These are phyloP conservation scores for Yamadazyma atmosphaerica DNA, from an alignment of 1,139 yeast species.

Conservation along the genomic window DNA sequence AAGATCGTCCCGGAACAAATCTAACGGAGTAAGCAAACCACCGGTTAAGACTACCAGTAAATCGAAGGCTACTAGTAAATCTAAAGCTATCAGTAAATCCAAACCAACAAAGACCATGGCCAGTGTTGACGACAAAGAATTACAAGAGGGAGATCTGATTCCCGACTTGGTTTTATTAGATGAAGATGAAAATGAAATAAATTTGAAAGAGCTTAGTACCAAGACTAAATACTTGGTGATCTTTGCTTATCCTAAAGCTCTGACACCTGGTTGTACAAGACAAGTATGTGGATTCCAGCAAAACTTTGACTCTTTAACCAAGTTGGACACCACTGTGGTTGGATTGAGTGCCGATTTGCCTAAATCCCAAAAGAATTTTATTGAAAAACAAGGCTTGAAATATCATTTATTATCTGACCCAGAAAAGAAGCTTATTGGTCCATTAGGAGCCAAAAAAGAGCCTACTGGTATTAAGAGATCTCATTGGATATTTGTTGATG, in stretches of 20 bases:
- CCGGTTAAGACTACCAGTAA: neutral
- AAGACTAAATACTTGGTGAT: conserved; percentile 56
- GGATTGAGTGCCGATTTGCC: conserved; percentile 78
- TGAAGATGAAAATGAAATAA: conserved; percentile 65
- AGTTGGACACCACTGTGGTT: conserved; percentile 52
- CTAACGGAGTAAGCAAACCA: neutral
- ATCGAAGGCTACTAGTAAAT: conserved; percentile 2
- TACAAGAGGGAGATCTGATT: conserved; percentile 65
- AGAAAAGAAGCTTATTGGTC: conserved; percentile 60
- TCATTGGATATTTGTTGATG: conserved; percentile 86
- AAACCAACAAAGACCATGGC: conserved; percentile 2
- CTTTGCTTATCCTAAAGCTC: conserved; percentile 87
- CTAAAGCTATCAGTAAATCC: conserved; percentile 5
- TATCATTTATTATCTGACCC: conserved; percentile 82
- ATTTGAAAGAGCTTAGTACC: conserved; percentile 47
- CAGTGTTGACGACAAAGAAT: conserved; percentile 18
- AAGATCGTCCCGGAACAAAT: neutral
- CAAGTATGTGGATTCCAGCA: conserved; percentile 90
- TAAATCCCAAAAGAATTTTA: conserved; percentile 73
- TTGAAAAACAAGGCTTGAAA: conserved; percentile 67
- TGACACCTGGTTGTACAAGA: conserved; percentile 93
- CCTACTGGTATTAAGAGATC: conserved; percentile 83
- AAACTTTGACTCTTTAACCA: conserved; percentile 53
- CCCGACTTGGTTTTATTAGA: conserved; percentile 66
- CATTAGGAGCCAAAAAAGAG: conserved; percentile 79